Evolutionary conservation across 2,329 filamentous ascomycete species (phyloP), one percentile per base, ranked within the genome.

Genomic region (Diaporthe sp.): DNA sequence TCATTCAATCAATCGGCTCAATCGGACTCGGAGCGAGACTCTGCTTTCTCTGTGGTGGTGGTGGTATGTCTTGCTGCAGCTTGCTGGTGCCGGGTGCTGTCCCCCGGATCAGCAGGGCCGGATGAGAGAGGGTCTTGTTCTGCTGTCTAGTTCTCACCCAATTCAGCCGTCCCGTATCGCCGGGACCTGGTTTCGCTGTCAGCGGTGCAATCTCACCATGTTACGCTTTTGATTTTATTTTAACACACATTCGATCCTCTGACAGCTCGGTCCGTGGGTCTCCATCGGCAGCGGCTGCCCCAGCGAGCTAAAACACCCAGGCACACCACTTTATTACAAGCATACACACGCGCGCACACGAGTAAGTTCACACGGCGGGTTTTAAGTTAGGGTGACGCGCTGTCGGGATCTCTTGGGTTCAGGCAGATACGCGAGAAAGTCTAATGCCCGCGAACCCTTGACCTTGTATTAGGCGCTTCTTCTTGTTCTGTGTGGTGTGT

Each of bases 361-460:
- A 61, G 42, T 71, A 74, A 70, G 72, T 74, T 71, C 42, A 28
- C 55, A 47, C 17, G 65, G 65, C 65, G 47, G 65, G 47, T 70
- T 73, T 70, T 74, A 74, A 67, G 72, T 70, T 74, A 74, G 72
- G 72, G 72, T 74, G 72, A 70, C 72, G 72, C 53, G 72, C 72
- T 74, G 72, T 70, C 72, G 72, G 72, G 72, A 68, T 70, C 72
- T 39, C 42, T 61, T 61, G 31, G 55, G 70, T 37, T 72, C 42
- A 61, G 70, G 57, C 55, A 72, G 61, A 74, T 74, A 70, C 37
- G 72, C 72, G 72, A 74, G 72, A 68, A 68, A 68, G 63, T 53
- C 63, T 68, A 68, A 68, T 68, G 63, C 13, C 63, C 47, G 47
- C 31, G 22, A 68, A 68, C 63, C 63, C 63, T 68, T 68, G 63